These are phyloP conservation scores for Echinochloa phyllopogon DNA, from an alignment of 176 grass and related monocot genomes.

Conservation along the genomic window DNA sequence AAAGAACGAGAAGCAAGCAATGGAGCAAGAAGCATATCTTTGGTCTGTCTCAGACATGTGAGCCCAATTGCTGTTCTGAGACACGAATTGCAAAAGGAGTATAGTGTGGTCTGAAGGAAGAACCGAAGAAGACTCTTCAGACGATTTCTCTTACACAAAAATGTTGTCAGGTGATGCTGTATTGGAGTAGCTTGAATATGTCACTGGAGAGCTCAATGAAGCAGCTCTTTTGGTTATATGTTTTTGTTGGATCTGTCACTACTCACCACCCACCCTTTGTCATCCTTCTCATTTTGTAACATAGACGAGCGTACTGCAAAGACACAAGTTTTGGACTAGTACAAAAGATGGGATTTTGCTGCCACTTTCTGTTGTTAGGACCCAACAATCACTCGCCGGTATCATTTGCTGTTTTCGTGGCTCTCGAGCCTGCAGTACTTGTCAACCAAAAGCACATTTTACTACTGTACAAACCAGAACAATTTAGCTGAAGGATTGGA, in stretches of 20 bases:
- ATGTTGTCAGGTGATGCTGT: background rate
- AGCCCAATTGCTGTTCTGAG: constrained; percentile 17
- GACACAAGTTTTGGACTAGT: background rate
- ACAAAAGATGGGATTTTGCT: background rate
- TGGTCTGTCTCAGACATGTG: constrained; percentile 98
- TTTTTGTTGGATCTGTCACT: background rate
- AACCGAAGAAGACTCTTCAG: background rate
- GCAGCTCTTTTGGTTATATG: background rate
- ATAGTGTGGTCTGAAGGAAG: too few species aligned
- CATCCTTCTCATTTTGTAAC: background rate
- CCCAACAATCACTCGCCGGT: too few species aligned
- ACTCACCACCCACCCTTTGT: background rate
- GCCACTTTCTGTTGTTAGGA: too few species aligned
- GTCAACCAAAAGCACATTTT: too few species aligned
- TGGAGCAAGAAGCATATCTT: constrained; percentile 81
- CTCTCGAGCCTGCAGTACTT: too few species aligned
- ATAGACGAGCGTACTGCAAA: background rate
- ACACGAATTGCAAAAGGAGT: background rate
- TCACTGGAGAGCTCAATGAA: background rate
- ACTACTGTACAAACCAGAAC: too few species aligned
- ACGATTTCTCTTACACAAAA: background rate
- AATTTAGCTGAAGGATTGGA: too few species aligned
- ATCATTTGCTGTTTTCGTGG: too few species aligned
- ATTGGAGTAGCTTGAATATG: background rate
- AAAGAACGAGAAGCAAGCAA: constrained; percentile 82